phyloP scores from a whole-genome alignment of 129 eudicot genomes.

The Smallanthus sonchifolius region DNA sequence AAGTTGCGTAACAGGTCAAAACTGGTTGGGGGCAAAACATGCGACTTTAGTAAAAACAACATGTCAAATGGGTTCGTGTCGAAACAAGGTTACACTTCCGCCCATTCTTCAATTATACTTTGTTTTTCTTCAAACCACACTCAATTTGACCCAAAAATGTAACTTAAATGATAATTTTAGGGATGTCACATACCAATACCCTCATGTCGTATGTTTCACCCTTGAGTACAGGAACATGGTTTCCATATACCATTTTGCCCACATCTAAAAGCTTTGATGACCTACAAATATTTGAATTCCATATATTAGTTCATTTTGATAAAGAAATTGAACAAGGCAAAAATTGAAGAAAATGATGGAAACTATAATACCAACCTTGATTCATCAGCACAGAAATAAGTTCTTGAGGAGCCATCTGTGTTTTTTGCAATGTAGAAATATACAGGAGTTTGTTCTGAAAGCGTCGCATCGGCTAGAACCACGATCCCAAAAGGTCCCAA shows the following conservation, averaged over 20 bases:
- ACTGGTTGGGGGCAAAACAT: too few relatives aligned
- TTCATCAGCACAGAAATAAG: slow-evolving; percentile 73
- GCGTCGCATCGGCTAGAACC: slow-evolving; percentile 63
- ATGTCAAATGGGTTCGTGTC: too few relatives aligned
- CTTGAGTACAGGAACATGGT: slow-evolving; percentile 63
- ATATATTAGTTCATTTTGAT: not conserved
- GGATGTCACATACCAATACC: slow-evolving; percentile 54
- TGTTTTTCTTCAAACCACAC: too few relatives aligned
- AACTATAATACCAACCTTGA: slow-evolving; percentile 45
- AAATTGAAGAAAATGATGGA: not conserved
- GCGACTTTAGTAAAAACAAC: too few relatives aligned
- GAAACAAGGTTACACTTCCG: too few relatives aligned
- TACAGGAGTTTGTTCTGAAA: slow-evolving; percentile 60
- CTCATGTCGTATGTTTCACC: slow-evolving; percentile 72
- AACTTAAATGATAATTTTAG: not conserved
- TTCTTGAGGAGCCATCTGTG: slow-evolving; percentile 43
- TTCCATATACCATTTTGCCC: slow-evolving; percentile 55
- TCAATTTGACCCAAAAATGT: not conserved
- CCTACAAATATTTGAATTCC: slow-evolving; percentile 31
- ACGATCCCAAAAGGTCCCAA: slow-evolving; percentile 79
- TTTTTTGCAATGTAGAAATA: slow-evolving; percentile 65
- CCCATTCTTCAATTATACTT: too few relatives aligned
- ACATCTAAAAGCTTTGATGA: slow-evolving; percentile 66
- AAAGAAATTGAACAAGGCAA: not conserved
- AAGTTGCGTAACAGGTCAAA: too few relatives aligned